Conservation (phyloP, 2,329 filamentous ascomycete genomes). For the Purpureocillium takamizusanense region DNA sequence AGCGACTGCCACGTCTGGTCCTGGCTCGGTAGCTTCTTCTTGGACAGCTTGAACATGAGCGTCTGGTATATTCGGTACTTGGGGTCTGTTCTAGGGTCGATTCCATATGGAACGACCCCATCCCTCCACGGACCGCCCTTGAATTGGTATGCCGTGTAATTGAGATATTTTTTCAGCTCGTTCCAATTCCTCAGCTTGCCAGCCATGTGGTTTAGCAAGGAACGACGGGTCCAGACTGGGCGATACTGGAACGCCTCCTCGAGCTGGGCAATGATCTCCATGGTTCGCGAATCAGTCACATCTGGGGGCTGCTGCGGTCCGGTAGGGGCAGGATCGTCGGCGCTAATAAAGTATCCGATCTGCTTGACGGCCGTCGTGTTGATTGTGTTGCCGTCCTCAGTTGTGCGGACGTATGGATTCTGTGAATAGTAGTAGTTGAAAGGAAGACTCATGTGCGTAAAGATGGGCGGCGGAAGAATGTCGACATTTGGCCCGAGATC, state of each 20-base stretch:
- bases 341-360: constrained; percentile 47
- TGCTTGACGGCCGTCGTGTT: constrained; percentile 53
- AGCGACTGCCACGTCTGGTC: constrained; percentile 41
- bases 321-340: constrained; percentile 50
- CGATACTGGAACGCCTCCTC: constrained; percentile 59
- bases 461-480: constrained; percentile 71
- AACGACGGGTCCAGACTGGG: constrained; percentile 80
- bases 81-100: constrained; percentile 74
- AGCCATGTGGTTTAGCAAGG: constrained; percentile 64
- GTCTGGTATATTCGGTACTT: constrained; percentile 80
- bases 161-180: constrained; percentile 63
- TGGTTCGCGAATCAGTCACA: constrained; percentile 51
- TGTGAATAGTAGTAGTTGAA: constrained; percentile 80
- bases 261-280: constrained; percentile 55
- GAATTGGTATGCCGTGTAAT: constrained; percentile 87
- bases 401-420: constrained; percentile 65
- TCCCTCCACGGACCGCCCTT: constrained; percentile 88
- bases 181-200: constrained; percentile 42
- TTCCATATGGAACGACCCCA: constrained; percentile 72
- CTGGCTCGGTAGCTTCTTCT: constrained; percentile 35
- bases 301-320: constrained; percentile 54
- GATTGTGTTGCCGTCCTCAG: constrained; percentile 45
- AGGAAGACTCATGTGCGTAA: constrained; percentile 63
- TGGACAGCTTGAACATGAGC: constrained; percentile 70
- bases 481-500: constrained; percentile 53